Percentiles rank a stretch among this genome's conserved stretches.
phyloP scores from a whole-genome alignment of 768 basidiomycete species.

The Leucocoprinus birnbaumii region DNA sequence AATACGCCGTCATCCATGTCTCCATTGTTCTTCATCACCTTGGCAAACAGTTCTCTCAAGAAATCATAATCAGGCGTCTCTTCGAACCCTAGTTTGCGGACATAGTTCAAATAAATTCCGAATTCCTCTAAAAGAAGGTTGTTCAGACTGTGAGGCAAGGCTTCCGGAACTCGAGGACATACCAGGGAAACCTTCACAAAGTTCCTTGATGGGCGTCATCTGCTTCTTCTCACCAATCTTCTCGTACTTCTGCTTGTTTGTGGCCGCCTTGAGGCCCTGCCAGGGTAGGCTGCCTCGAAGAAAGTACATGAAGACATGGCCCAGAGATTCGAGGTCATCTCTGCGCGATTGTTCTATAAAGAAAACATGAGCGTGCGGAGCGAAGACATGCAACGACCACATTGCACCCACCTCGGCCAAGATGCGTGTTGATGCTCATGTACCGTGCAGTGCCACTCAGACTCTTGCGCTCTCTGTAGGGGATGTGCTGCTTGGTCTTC shows the following conservation, averaged over 20 bases:
- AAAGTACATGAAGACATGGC: constrained; percentile 99
- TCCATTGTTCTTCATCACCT: constrained; percentile 87
- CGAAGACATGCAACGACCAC: constrained; percentile 7
- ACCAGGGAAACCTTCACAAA: constrained; percentile 96
- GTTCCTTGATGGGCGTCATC: constrained; percentile 94
- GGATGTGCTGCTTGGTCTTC: constrained; percentile 99
- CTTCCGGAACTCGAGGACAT: constrained; percentile 19
- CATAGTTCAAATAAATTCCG: constrained; percentile 97
- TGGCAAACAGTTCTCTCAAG: constrained; percentile 89
- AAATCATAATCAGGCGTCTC: constrained; percentile 99
- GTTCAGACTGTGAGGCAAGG: constrained; percentile 7
- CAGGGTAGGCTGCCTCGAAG: constrained; percentile 94
- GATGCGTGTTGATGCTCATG: constrained; percentile 99
- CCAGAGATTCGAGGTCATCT: constrained; percentile 98
- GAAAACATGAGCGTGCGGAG: neutral
- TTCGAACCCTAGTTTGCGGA: constrained; percentile 97
- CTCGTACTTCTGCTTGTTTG: constrained; percentile 99
- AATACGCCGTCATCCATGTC: constrained; percentile 92
- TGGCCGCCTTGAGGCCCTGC: constrained; percentile 99
- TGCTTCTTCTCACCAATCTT: constrained; percentile 99
- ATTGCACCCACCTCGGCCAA: constrained; percentile 76
- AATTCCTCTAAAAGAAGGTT: constrained; percentile 77
- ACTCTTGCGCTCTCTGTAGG: constrained; percentile 97
- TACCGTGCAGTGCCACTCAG: constrained; percentile 96
- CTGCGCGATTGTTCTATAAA: constrained; percentile 80